Percentiles rank a stretch among this genome's conserved stretches.
Conservation (phyloP, 208 protist genomes). For the Acanthamoeba castellanii region DNA sequence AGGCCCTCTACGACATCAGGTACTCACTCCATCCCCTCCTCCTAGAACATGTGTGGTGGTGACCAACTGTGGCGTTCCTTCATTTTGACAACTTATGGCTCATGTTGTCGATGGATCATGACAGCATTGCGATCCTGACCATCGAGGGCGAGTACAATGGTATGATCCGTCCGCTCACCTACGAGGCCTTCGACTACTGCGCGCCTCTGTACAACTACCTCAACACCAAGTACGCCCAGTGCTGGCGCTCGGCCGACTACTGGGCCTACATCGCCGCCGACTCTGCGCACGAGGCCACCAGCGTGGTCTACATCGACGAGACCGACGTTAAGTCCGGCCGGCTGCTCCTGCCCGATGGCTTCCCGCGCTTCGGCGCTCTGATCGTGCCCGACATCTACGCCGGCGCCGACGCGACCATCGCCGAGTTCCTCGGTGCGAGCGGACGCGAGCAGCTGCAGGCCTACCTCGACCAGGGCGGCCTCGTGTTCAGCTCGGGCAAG, state of each 20-base stretch:
- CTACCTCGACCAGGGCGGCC: constrained; percentile 62
- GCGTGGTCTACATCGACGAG: constrained; percentile 71
- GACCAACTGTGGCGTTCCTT: background rate
- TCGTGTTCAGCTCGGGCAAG: constrained; percentile 70
- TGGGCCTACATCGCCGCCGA: constrained; percentile 15
- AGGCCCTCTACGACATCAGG: constrained; percentile 77
- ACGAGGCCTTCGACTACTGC: constrained; percentile 79
- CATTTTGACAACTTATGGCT: background rate
- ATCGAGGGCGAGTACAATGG: constrained; percentile 73
- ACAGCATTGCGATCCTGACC: constrained; percentile 76
- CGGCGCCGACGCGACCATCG: constrained; percentile 48
- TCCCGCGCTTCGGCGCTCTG: constrained; percentile 57
- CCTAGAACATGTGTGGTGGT: background rate
- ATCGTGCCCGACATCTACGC: constrained; percentile 70
- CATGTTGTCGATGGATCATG: no score
- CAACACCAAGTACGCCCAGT: constrained; percentile 65
- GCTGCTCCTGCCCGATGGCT: constrained; percentile 54
- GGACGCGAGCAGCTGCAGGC: constrained; percentile 39
- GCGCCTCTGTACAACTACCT: constrained; percentile 72
- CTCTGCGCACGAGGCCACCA: constrained; percentile 40
- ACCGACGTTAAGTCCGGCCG: background rate
- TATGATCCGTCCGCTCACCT: constrained; percentile 61
- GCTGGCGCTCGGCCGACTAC: constrained; percentile 75
- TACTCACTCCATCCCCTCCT: background rate
- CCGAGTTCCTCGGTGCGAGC: background rate